Evolutionary conservation across 2,329 filamentous ascomycete species (phyloP).

Genomic region (Neospermospora avenae): DNA sequence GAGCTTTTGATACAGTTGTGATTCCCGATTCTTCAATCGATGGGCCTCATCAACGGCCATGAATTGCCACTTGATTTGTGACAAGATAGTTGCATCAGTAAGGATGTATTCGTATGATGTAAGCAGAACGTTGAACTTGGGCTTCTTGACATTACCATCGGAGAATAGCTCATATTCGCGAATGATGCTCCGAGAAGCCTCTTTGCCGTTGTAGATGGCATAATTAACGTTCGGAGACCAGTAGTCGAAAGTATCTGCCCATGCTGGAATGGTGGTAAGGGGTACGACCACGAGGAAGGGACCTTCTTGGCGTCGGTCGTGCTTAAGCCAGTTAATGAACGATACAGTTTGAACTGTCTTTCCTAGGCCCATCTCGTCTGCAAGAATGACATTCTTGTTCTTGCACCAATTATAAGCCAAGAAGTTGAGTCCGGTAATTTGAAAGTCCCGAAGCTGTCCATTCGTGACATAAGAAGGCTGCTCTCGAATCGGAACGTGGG

Average conservation of each 20-base stretch:
- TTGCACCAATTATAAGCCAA: constrained; percentile 94
- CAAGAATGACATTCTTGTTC: constrained; percentile 92
- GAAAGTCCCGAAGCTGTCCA: constrained; percentile 87
- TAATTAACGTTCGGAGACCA: constrained; percentile 98
- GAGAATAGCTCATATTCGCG: constrained; percentile 85
- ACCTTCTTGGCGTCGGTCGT: constrained; percentile 84
- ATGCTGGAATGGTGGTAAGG: constrained; percentile 93
- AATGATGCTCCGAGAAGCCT: constrained; percentile 81
- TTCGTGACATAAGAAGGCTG: constrained; percentile 83
- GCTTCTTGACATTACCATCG: constrained; percentile 80
- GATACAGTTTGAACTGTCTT: constrained; percentile 98
- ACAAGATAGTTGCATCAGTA: constrained; percentile 77
- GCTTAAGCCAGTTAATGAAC: constrained; percentile 95
- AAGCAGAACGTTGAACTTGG: constrained; percentile 95
- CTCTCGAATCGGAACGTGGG: constrained; percentile 67
- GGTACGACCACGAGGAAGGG: constrained; percentile 97
- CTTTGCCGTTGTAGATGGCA: constrained; percentile 91
- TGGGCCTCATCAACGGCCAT: constrained; percentile 96
- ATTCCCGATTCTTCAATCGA: constrained; percentile 92
- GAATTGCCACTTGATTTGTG: constrained; percentile 95
- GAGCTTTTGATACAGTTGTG: constrained; percentile 84
- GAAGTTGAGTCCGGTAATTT: constrained; percentile 92
- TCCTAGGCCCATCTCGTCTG: constrained; percentile 97
- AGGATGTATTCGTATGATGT: constrained; percentile 98
- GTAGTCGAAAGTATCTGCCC: constrained; percentile 95